These are phyloP conservation scores for Trichophyton mentagrophytes DNA, from an alignment of 2,329 filamentous ascomycete species.

Conservation along the genomic window DNA sequence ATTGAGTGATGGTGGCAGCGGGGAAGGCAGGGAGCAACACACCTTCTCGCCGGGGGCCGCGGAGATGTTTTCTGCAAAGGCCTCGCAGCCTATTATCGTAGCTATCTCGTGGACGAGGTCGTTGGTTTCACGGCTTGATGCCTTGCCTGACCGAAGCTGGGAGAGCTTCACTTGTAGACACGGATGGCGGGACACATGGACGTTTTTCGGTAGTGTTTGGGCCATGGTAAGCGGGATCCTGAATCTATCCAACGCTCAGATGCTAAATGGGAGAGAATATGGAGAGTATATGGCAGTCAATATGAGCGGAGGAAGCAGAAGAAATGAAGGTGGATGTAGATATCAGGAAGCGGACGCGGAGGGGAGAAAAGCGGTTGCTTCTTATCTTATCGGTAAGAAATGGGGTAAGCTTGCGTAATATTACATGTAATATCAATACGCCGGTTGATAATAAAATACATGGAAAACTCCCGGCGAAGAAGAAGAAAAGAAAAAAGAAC, in stretches of 20 bases:
- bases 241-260: no score
- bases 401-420: not conserved
- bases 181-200: slow-evolving; percentile 72
- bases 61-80: slow-evolving; percentile 53
- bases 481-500: not conserved
- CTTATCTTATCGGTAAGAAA: slow-evolving; percentile 2
- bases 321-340: not conserved
- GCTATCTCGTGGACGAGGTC: slow-evolving; percentile 74
- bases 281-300: no score
- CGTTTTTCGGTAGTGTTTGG: slow-evolving; percentile 38
- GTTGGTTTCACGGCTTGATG: slow-evolving; percentile 64
- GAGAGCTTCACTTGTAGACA: slow-evolving; percentile 80
- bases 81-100: slow-evolving; percentile 69
- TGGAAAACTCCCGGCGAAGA: not conserved
- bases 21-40: slow-evolving; percentile 23
- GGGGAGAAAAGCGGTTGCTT: not conserved
- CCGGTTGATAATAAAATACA: not conserved
- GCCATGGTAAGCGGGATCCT: not conserved
- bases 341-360: not conserved
- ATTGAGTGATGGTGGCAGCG: not conserved
- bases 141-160: slow-evolving; percentile 63
- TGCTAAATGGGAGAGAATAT: no score
- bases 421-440: not conserved
- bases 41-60: slow-evolving; percentile 51
- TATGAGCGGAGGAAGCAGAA: no score